Evolutionary conservation across 2,329 filamentous ascomycete species (phyloP).

Genomic region (Hypomyces perniciosus): DNA sequence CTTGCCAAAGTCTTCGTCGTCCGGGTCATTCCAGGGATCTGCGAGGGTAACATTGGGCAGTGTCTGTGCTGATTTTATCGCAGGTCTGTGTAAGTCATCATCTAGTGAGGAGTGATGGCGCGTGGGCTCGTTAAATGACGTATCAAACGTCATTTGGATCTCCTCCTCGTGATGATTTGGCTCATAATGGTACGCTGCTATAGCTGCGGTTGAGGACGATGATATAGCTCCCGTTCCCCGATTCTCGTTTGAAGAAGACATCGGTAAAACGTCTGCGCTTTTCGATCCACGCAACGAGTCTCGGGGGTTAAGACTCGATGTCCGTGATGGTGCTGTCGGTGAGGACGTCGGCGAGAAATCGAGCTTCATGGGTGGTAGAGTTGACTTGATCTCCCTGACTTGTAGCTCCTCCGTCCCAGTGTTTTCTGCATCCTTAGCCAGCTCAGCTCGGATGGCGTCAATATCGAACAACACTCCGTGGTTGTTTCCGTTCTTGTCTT

Average conservation of each 20-base stretch:
- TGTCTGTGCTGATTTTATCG: conserved; percentile 37
- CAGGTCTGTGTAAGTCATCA: conserved; percentile 24
- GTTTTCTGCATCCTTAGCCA: conserved; percentile 60
- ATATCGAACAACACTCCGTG: conserved; percentile 82
- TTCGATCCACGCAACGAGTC: conserved; percentile 37
- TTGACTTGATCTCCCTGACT: conserved; percentile 79
- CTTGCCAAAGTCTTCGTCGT: conserved; percentile 63
- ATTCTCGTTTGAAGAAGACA: conserved; percentile 21
- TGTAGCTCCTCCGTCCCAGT: conserved; percentile 49
- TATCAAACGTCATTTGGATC: conserved; percentile 68
- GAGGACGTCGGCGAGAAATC: conserved; percentile 41
- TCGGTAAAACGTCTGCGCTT: conserved; percentile 37
- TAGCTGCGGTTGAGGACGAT: neutral
- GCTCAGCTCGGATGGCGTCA: conserved; percentile 82
- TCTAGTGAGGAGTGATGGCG: conserved; percentile 1
- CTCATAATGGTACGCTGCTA: conserved; percentile 19
- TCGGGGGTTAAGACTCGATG: conserved; percentile 17
- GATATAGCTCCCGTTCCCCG: neutral
- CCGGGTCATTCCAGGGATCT: conserved; percentile 66
- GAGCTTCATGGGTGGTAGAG: conserved; percentile 84
- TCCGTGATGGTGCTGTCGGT: conserved; percentile 18
- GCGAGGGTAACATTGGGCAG: conserved; percentile 44
- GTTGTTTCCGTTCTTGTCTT: conserved; percentile 44
- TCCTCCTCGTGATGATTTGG: conserved; percentile 45
- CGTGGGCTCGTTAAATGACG: conserved; percentile 40